phyloP scores from a whole-genome alignment of 768 basidiomycete genomes.

The Kwoniella pini region DNA sequence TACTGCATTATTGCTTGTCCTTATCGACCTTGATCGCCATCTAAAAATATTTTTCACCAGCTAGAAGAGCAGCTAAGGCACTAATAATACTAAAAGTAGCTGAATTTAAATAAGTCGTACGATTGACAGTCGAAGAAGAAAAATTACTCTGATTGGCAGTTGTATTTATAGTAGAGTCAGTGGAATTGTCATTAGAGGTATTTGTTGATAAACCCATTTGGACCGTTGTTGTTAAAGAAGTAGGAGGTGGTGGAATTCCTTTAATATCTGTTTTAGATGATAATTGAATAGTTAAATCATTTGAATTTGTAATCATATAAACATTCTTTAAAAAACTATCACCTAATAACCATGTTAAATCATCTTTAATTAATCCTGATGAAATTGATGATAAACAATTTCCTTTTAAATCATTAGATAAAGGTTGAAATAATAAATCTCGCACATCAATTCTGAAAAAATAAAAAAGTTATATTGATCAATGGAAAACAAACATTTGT shows the following conservation, averaged over 20 bases:
- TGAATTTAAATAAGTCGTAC: background rate
- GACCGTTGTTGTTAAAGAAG: too few relatives aligned
- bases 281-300: slow-evolving; percentile 30
- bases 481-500: too few relatives aligned
- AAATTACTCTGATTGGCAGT: too few relatives aligned
- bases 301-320: slow-evolving; percentile 42
- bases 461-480: too few relatives aligned
- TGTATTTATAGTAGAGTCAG: too few relatives aligned
- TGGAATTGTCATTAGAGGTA: background rate
- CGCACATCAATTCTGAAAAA: slow-evolving; percentile 53
- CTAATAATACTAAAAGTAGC: slow-evolving; percentile 4
- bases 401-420: slow-evolving; percentile 10
- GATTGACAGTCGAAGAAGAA: background rate
- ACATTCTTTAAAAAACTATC: slow-evolving; percentile 53
- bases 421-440: slow-evolving; percentile 28
- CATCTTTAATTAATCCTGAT: slow-evolving; percentile 63
- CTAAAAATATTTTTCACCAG: too few relatives aligned
- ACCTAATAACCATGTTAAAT: slow-evolving; percentile 69
- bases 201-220: background rate
- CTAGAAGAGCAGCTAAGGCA: too few relatives aligned
- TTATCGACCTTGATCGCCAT: too few relatives aligned
- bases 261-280: slow-evolving; percentile 32
- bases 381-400: slow-evolving; percentile 70
- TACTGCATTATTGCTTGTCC: too few relatives aligned
- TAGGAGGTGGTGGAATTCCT: slow-evolving; percentile 4